Conservation (phyloP, 2,329 filamentous ascomycete species). For the Thermothelomyces thermophilus region DNA sequence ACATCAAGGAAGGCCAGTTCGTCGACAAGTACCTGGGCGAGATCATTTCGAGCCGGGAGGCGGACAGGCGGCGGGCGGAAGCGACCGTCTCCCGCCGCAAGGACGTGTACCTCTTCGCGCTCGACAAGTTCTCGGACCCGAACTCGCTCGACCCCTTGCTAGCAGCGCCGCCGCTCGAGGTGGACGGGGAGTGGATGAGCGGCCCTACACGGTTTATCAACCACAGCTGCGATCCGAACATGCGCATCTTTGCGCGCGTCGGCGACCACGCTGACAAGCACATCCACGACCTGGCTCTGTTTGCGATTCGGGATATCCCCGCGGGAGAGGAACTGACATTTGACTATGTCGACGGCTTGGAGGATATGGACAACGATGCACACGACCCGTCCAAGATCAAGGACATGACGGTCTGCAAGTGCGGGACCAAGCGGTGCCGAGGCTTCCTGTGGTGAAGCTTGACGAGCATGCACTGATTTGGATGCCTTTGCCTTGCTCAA, state of each 20-base stretch:
- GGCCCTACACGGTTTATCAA: conserved; percentile 79
- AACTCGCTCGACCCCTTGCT: conserved; percentile 51
- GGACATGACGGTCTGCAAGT: conserved; percentile 55
- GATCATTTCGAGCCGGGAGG: conserved; percentile 58
- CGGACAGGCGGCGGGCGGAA: conserved; percentile 54
- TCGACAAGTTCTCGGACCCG: conserved; percentile 70
- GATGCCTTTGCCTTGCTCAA: too few relatives aligned
- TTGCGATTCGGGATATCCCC: conserved; percentile 60
- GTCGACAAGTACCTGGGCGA: conserved; percentile 74
- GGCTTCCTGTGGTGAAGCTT: conserved; percentile 57
- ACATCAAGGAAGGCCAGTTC: conserved; percentile 66
- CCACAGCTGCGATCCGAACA: conserved; percentile 72
- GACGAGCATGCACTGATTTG: not conserved
- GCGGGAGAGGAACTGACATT: conserved; percentile 68
- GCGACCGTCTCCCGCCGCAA: conserved; percentile 56
- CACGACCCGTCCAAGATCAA: conserved; percentile 42
- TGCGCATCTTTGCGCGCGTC: conserved; percentile 71
- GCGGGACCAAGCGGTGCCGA: conserved; percentile 59
- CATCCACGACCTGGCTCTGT: conserved; percentile 71
- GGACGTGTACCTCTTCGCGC: conserved; percentile 69
- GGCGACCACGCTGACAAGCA: conserved; percentile 69
- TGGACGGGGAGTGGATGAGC: conserved; percentile 69
- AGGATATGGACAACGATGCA: conserved; percentile 42
- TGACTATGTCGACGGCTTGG: conserved; percentile 66
- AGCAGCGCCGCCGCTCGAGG: conserved; percentile 49